Percentiles rank a stretch among this genome's conserved stretches.
These are phyloP conservation scores for Huiozyma naganishii DNA, from an alignment of 805 yeast species.

Conservation along the genomic window DNA sequence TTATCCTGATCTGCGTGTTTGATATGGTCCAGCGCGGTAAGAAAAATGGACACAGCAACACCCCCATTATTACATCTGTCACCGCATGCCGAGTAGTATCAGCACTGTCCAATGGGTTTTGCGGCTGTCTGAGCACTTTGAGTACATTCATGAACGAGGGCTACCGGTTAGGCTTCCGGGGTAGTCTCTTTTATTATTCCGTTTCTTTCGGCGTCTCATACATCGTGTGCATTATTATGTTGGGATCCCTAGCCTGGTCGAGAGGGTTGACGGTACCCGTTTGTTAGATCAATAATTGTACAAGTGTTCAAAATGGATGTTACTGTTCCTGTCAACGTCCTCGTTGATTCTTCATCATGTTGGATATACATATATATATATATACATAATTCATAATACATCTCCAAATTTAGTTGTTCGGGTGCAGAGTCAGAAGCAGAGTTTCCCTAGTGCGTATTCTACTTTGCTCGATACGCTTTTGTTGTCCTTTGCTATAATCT, in stretches of 20 bases:
- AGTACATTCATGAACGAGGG: constrained; percentile 72
- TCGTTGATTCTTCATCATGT: not conserved
- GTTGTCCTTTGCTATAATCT: not conserved
- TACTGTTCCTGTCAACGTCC: not conserved
- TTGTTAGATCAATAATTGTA: constrained; percentile 4
- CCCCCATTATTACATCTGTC: constrained; percentile 23
- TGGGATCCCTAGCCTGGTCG: constrained; percentile 71
- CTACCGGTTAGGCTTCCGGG: constrained; percentile 26
- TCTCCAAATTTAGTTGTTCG: not conserved
- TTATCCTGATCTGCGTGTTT: constrained; percentile 12
- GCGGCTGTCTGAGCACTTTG: constrained; percentile 64
- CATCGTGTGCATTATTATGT: constrained; percentile 39
- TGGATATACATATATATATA: not conserved
- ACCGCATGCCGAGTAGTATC: constrained; percentile 40
- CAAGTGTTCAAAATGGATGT: not conserved
- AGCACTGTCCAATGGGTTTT: constrained; percentile 54
- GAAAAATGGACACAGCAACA: constrained; percentile 9
- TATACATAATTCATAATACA: not conserved
- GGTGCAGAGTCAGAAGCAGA: not conserved
- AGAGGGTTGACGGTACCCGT: constrained; percentile 16
- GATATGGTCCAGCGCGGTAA: constrained; percentile 33
- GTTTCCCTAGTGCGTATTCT: constrained; percentile 1
- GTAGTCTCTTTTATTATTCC: constrained; percentile 42
- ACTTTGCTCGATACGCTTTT: constrained; percentile 3
- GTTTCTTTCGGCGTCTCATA: constrained; percentile 40